A percentile compares a stretch with the other conserved stretches of the same genome.
Conservation (phyloP, 768 basidiomycete genomes). For the Lactarius akahatsu region DNA sequence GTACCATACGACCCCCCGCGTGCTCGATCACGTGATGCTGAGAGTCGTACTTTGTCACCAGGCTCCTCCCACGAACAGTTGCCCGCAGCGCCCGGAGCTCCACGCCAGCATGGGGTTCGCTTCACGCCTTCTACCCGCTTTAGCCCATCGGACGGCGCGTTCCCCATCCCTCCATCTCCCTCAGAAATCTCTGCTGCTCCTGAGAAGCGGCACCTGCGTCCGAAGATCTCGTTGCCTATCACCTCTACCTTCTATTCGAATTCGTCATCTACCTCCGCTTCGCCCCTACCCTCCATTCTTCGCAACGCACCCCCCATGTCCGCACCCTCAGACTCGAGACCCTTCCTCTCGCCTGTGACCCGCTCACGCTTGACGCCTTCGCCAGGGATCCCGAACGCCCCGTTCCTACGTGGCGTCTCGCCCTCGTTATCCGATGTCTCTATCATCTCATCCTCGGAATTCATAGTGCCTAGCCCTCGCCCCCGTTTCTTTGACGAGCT, state of each 20-base stretch:
- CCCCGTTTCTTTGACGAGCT: constrained; percentile 25
- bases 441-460: constrained; percentile 26
- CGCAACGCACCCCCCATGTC: constrained; percentile 4
- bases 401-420: constrained; percentile 1
- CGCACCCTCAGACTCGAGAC: not conserved
- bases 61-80: not conserved
- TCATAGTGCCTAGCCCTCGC: constrained; percentile 27
- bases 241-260: not conserved
- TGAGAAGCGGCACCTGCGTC: constrained; percentile 3
- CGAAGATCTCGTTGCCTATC: constrained; percentile 9
- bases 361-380: constrained; percentile 8
- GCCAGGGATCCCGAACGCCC: constrained; percentile 14
- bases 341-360: constrained; percentile 13
- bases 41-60: not conserved
- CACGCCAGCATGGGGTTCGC: constrained; percentile 14
- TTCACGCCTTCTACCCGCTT: constrained; percentile 26
- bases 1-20: not conserved
- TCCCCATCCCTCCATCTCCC: constrained; percentile 4
- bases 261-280: not conserved
- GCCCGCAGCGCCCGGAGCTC: not conserved
- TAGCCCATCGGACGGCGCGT: constrained; percentile 4
- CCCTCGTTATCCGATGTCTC: constrained; percentile 23
- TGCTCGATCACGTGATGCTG: not conserved
- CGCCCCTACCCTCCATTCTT: constrained; percentile 5
- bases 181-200: not conserved